These are phyloP conservation scores for Phytophthora pseudosyringae DNA, from an alignment of 352 stramenopile genomes.

Conservation along the genomic window DNA sequence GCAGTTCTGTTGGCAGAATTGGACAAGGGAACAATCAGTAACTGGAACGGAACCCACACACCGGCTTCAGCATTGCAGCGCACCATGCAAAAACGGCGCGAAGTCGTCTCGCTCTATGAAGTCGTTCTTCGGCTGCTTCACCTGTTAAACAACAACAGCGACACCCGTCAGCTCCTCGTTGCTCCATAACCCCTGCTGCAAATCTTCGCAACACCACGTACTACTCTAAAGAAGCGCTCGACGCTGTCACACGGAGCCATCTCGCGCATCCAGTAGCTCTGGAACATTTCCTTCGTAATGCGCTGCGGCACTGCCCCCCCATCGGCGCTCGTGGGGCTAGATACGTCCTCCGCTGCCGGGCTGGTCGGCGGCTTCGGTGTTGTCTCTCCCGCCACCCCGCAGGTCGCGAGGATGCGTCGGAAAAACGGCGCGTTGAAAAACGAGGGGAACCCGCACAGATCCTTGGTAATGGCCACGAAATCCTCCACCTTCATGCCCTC, in stretches of 20 bases:
- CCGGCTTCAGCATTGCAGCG: neutral
- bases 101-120: constrained; percentile 97
- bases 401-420: constrained; percentile 79
- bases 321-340: constrained; percentile 37
- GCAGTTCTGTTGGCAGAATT: constrained; percentile 58
- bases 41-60: neutral
- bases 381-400: constrained; percentile 25
- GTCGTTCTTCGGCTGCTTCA: constrained; percentile 93
- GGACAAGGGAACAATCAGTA: constrained; percentile 36
- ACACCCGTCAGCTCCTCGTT: constrained; percentile 7
- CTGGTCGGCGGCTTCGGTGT: constrained; percentile 28
- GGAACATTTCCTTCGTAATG: constrained; percentile 91
- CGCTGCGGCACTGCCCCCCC: constrained; percentile 36
- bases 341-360: constrained; percentile 15
- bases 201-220: constrained; percentile 43
- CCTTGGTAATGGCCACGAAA: constrained; percentile 97
- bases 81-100: constrained; percentile 96
- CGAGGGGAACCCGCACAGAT: constrained; percentile 97
- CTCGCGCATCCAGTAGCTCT: constrained; percentile 94
- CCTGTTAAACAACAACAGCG: constrained; percentile 38
- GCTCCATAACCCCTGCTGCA: neutral
- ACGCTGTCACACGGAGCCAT: constrained; percentile 95
- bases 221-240: constrained; percentile 98
- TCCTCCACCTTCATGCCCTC: constrained; percentile 88
- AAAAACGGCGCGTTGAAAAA: constrained; percentile 99